Conservation (phyloP, 768 basidiomycete species). For the Basidioascus undulatus region DNA sequence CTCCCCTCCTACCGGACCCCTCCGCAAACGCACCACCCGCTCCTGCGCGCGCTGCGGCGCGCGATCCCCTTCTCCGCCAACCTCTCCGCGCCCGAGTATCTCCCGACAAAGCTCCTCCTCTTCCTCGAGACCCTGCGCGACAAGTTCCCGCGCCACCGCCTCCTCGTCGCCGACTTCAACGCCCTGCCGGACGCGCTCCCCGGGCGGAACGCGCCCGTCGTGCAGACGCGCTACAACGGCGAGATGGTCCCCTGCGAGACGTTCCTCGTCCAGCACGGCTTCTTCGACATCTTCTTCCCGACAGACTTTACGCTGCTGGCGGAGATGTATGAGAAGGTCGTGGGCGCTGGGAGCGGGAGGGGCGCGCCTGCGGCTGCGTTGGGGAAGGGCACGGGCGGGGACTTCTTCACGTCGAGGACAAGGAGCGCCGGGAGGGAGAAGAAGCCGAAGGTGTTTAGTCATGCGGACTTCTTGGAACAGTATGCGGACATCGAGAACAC, state of each 20-base stretch:
- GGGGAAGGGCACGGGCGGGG: constrained; percentile 21
- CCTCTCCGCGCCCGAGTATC: constrained; percentile 60
- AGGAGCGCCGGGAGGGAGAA: constrained; percentile 46
- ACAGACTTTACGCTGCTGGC: constrained; percentile 62
- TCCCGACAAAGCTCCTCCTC: constrained; percentile 71
- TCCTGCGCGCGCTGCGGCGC: constrained; percentile 38
- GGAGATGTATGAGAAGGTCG: constrained; percentile 70
- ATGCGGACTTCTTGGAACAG: constrained; percentile 66
- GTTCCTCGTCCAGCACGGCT: constrained; percentile 77
- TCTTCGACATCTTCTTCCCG: constrained; percentile 97
- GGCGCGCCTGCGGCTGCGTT: constrained; percentile 24
- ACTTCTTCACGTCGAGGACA: constrained; percentile 48
- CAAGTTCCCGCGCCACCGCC: constrained; percentile 75
- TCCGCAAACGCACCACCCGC: constrained; percentile 15
- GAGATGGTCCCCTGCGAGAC: constrained; percentile 72
- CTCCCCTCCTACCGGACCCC: constrained; percentile 32
- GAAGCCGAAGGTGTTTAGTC: constrained; percentile 61
- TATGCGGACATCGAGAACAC: constrained; percentile 58
- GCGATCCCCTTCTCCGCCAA: constrained; percentile 74
- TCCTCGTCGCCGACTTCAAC: constrained; percentile 81
- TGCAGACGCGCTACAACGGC: constrained; percentile 72
- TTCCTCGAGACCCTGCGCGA: constrained; percentile 59
- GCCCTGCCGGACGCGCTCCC: constrained; percentile 62
- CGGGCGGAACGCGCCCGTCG: constrained; percentile 64
- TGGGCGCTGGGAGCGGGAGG: constrained; percentile 33